phyloP scores from a whole-genome alignment of 78 protist species.

The Dictyostelium firmibasis region DNA sequence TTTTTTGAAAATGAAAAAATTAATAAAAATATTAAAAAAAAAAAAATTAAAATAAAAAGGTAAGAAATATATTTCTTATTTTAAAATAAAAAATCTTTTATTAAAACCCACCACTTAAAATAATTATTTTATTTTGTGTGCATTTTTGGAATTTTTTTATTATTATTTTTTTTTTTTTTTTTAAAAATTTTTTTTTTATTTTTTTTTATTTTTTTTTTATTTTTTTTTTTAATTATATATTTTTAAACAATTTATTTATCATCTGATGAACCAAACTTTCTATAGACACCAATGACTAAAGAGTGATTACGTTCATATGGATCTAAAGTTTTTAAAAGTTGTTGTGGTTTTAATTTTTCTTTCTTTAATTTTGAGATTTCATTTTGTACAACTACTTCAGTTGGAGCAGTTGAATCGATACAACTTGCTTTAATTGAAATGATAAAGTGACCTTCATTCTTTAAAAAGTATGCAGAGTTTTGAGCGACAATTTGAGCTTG shows the following conservation, averaged over 20 bases:
- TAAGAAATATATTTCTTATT: not conserved
- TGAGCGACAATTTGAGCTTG: conserved; percentile 99
- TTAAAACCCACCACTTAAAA: too few relatives aligned
- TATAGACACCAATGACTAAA: conserved; percentile 89
- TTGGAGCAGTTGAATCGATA: conserved; percentile 98
- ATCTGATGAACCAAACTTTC: conserved; percentile 18
- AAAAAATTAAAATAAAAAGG: not conserved
- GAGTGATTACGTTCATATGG: conserved; percentile 99
- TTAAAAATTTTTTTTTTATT: not conserved
- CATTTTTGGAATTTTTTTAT: too few relatives aligned
- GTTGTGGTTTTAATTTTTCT: conserved; percentile 93
- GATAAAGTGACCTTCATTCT: conserved; percentile 98
- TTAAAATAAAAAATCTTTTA: not conserved
- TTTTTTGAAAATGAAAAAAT: not conserved
- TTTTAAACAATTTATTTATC: conserved; percentile 12
- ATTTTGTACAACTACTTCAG: conserved; percentile 96
- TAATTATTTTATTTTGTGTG: too few relatives aligned
- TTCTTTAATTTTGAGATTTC: conserved; percentile 93
- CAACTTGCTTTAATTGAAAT: conserved; percentile 99
- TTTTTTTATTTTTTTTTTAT: not conserved
- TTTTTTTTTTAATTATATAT: not conserved
- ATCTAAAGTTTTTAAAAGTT: conserved; percentile 97
- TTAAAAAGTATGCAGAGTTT: conserved; percentile 99
- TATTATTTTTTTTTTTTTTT: not conserved
- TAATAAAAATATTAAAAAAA: not conserved